Evolutionary conservation across 108 stramenopile species (phyloP), one percentile per base, ranked within the genome.

Genomic region (Cyclotella sp.): DNA sequence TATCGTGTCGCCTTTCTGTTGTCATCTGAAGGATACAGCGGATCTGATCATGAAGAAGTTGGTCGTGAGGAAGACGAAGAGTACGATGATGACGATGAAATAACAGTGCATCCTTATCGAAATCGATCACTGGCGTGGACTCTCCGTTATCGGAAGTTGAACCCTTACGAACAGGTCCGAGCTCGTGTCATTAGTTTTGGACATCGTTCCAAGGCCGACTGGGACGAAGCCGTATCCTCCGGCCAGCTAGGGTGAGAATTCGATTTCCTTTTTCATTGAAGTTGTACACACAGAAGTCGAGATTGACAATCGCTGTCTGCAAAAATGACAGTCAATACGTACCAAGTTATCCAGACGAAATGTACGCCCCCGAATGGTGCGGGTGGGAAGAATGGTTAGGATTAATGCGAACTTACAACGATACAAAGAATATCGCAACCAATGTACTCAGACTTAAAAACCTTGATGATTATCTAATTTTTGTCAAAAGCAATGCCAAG

Each of bases 301-400:
- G 9, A 34, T 30, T n/a, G 12, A n/a, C 18, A 54, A 7, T 54
- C 18, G 9, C 13, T 45, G 11, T 45, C 13, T n/a, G n/a, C n/a
- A n/a, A 28, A 58, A 34, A 62, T 30, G n/a, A n/a, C n/a, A 85
- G 86, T 19, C 79, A 81, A 39, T 89, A 92, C 57, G 59, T 89
- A 0, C 87, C 87, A 14, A 84, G 49, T 26, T 43, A 79, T 52
- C 91, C 91, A 4, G 91, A 92, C 44, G 79, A 88, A 70, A 92
- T 92, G 91, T 92, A 92, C 70, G 78, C 85, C 0, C 63, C 72
- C 1, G 91, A 92, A 62, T 92, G 91, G 91, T 71, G 75, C 3
- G 62, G 67, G 4, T 92, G 91, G 91, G 91, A 92, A 21, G 91
- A 92, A 60, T 92, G 84, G 69, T 57, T 92, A 42, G 88, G 91